Evolutionary conservation across 73 alveolate genomes (phyloP).

Genomic region (Tetrahymena elliotti): DNA sequence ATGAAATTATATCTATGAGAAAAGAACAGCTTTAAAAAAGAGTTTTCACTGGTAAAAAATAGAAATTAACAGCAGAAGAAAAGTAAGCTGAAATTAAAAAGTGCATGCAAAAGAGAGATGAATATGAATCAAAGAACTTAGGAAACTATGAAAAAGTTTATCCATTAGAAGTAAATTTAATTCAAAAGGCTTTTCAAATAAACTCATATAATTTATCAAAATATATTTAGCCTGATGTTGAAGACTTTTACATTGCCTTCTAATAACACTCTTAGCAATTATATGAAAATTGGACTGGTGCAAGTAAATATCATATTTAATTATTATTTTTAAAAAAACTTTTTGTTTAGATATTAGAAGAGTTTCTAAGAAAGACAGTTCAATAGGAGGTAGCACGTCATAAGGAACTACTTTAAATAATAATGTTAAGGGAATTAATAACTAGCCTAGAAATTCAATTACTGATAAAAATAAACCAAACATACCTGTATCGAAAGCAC

Average conservation of each 20-base stretch:
- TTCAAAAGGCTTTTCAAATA: neutral
- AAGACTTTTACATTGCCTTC: neutral
- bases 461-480: neutral
- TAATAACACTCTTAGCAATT: conserved; percentile 3
- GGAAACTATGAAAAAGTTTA: conserved; percentile 48
- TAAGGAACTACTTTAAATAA: neutral
- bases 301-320: conserved; percentile 8
- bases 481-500: neutral
- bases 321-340: neutral
- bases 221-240: neutral
- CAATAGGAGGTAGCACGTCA: neutral
- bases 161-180: conserved; percentile 26
- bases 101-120: conserved; percentile 28
- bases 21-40: conserved; percentile 23
- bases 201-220: neutral
- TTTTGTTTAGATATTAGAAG: neutral
- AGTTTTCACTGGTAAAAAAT: conserved; percentile 32
- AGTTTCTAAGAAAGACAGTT: neutral
- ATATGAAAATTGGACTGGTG: conserved; percentile 41
- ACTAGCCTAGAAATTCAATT: neutral
- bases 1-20: conserved; percentile 8
- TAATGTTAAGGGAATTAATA: neutral
- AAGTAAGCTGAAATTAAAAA: neutral
- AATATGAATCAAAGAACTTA: conserved; percentile 28
- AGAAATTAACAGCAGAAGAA: conserved; percentile 14